Evolutionary conservation across 2,329 filamentous ascomycete genomes (phyloP).

Genomic region (Fusarium marasasianum): DNA sequence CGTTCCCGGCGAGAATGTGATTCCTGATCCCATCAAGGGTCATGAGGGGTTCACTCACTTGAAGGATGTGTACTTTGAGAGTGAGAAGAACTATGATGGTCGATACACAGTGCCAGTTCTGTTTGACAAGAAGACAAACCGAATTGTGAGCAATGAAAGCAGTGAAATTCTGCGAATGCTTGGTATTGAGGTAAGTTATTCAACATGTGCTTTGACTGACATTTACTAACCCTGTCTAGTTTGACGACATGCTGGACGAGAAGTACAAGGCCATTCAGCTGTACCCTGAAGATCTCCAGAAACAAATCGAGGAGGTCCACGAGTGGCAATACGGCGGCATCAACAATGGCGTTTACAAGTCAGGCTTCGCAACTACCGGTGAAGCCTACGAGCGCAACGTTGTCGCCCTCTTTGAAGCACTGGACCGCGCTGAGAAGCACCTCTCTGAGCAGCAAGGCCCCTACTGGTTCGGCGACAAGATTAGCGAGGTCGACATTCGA

Average conservation of each 20-base stretch:
- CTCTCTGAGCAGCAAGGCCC: slow-evolving; percentile 64
- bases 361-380: slow-evolving; percentile 86
- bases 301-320: slow-evolving; percentile 79
- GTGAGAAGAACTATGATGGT: slow-evolving; percentile 75
- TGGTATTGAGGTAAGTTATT: slow-evolving; percentile 69
- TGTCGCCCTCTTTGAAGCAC: slow-evolving; percentile 73
- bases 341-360: slow-evolving; percentile 78
- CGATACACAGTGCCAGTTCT: slow-evolving; percentile 90
- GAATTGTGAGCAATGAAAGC: slow-evolving; percentile 91
- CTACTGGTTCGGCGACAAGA: slow-evolving; percentile 76
- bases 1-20: slow-evolving; percentile 69
- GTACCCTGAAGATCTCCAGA: slow-evolving; percentile 71
- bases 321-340: slow-evolving; percentile 81
- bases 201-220: not conserved
- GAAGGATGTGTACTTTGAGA: slow-evolving; percentile 81
- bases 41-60: slow-evolving; percentile 76
- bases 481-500: slow-evolving; percentile 86
- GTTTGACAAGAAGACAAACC: slow-evolving; percentile 78
- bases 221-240: slow-evolving; percentile 52
- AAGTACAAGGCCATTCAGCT: slow-evolving; percentile 70
- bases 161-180: slow-evolving; percentile 94
- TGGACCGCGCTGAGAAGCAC: slow-evolving; percentile 80
- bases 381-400: slow-evolving; percentile 84
- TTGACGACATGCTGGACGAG: slow-evolving; percentile 74
- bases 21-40: slow-evolving; percentile 74